Percentiles rank a stretch among this genome's conserved stretches.
phyloP scores from a whole-genome alignment of 352 stramenopile species.

The Phytophthora litchii region DNA sequence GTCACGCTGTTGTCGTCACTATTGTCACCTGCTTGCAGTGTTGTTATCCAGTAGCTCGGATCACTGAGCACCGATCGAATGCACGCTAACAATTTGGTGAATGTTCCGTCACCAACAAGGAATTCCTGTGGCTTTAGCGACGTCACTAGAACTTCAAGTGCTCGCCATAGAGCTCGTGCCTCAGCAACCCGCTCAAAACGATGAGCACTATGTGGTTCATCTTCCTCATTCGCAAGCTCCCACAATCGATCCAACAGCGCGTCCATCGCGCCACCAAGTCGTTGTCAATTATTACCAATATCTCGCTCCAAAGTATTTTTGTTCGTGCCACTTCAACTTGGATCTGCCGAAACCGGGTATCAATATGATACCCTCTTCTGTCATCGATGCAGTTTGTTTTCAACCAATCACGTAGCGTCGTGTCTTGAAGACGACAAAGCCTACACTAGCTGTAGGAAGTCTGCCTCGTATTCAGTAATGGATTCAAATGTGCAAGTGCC shows the following conservation, averaged over 20 bases:
- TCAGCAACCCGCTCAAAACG: constrained; percentile 37
- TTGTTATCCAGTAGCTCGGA: constrained; percentile 28
- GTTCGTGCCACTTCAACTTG: not conserved
- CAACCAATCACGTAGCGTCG: not conserved
- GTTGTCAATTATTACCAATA: too few species aligned
- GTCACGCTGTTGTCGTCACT: constrained; percentile 27
- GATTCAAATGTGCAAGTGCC: constrained; percentile 7
- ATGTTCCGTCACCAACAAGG: constrained; percentile 37
- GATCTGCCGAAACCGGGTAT: not conserved
- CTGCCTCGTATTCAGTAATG: constrained; percentile 21
- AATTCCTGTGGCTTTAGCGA: constrained; percentile 44
- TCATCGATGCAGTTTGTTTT: not conserved
- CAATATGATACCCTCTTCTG: too few species aligned
- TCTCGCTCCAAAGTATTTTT: too few species aligned
- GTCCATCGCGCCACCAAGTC: constrained; percentile 33
- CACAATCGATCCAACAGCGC: constrained; percentile 48
- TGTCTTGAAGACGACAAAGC: too few species aligned
- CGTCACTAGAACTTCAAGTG: constrained; percentile 52
- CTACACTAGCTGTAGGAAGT: not conserved
- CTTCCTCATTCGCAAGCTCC: constrained; percentile 41
- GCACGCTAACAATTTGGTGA: constrained; percentile 51
- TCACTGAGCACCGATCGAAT: constrained; percentile 42
- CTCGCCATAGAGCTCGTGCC: constrained; percentile 58
- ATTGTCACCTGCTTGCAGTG: not conserved
- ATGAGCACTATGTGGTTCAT: constrained; percentile 7